phyloP scores from a whole-genome alignment of 768 basidiomycete species.

The Termitomyces eurrhizus region DNA sequence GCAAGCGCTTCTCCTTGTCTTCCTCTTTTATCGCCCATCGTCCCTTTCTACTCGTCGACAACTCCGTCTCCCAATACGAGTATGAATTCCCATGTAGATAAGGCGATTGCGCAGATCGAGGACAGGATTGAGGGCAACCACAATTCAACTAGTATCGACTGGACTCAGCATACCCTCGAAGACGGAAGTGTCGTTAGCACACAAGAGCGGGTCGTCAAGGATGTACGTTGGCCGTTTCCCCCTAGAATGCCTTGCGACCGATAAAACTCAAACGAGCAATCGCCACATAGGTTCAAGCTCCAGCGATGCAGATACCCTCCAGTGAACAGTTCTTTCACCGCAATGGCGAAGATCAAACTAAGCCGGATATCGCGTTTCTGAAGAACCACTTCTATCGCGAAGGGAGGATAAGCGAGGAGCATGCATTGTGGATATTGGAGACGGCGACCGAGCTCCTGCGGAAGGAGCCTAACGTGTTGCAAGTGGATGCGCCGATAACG shows the following conservation, averaged over 20 bases:
- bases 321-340: conserved; percentile 90
- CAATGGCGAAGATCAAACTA: conserved; percentile 69
- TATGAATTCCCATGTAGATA: conserved; percentile 56
- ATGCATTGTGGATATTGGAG: conserved; percentile 90
- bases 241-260: not conserved
- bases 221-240: conserved; percentile 49
- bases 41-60: conserved; percentile 9
- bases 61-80: conserved; percentile 10
- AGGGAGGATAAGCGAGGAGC: conserved; percentile 89
- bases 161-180: conserved; percentile 88
- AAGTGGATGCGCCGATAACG: conserved; percentile 97
- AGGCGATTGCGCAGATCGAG: conserved; percentile 65
- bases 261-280: conserved; percentile 5
- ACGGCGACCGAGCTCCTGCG: conserved; percentile 82
- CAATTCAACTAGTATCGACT: conserved; percentile 70
- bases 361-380: conserved; percentile 93
- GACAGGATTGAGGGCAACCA: conserved; percentile 51
- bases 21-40: conserved; percentile 11
- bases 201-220: conserved; percentile 93
- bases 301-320: conserved; percentile 89
- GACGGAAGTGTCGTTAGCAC: conserved; percentile 91
- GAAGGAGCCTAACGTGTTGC: conserved; percentile 84
- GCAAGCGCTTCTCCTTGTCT: conserved; percentile 11
- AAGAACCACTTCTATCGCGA: conserved; percentile 99
- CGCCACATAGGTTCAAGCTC: conserved; percentile 84